Base-by-base conservation (phyloP, 2,329 filamentous ascomycete genomes). In the Pseudopithomyces maydicus region DNA sequence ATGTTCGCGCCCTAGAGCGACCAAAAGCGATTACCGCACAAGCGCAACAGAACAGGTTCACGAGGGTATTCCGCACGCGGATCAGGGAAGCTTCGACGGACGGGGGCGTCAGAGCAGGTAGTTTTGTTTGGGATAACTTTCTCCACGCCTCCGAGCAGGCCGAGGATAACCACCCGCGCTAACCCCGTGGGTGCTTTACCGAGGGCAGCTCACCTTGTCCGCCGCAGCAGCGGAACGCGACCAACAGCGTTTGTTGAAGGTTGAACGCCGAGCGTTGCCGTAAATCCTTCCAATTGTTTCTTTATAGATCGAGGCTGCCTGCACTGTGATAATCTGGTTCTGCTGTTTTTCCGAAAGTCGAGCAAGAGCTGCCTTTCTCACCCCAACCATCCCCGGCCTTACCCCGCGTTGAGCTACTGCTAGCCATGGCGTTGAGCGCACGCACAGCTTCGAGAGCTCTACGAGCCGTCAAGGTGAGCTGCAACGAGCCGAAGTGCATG, bases 361-460 rank as follows among this genome's bases (percentile, higher is more conserved):
- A 56, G 56, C 42, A 52, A 50, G 47, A 20, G 20, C 54, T 55
- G 54, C 53, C 58, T 47, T 54, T 63, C 62, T 59, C 65, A 66
- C 57, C 49, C 52, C 55, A 52, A 62, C 60, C 58, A 61, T 45
- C 63, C 67, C 57, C 59, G 60, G 64, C 46, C 19, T 38, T 69
- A 69, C 67, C 70, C 68, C 70, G 65, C 67, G 63, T 54, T 56
- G 59, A 62, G 33, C 61, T 53, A 47, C 62, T 29, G 26, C 26
- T 29, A n/a, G 15, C 70, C 59, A 90, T 91, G 88, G 84, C 88
- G 53, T 79, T 90, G 75, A 87, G 84, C 67, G 77, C 88, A 56
- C 83, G 85, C 75, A 80, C 82, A 64, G 85, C 87, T 54, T 81
- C 85, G 42, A 82, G 84, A 77, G 88, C 86, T 68, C 77, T 90